Evolutionary conservation across 176 grass and related monocot species (phyloP).

Genomic region (Triticum monococcum): DNA sequence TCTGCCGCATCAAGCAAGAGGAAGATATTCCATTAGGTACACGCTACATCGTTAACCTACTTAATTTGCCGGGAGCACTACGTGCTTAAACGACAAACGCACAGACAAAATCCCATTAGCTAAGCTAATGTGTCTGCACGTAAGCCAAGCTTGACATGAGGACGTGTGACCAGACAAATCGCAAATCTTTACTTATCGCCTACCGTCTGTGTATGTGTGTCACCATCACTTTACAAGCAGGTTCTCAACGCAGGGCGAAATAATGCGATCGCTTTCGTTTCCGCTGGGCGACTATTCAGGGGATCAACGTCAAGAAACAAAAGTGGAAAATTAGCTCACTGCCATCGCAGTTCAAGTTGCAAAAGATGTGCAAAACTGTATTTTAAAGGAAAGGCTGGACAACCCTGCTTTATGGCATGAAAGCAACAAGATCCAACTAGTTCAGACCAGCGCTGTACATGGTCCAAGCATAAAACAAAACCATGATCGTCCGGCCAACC

Average conservation of each 20-base stretch:
- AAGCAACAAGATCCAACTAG: background rate
- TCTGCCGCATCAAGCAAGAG: conserved; percentile 18
- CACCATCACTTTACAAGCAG: conserved; percentile 38
- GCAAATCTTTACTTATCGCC: conserved; percentile 49
- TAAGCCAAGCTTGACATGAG: conserved; percentile 33
- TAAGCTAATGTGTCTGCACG: conserved; percentile 38
- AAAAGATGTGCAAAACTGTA: background rate
- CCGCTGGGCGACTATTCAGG: conserved; percentile 35
- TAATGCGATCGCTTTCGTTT: conserved; percentile 15
- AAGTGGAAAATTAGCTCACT: background rate
- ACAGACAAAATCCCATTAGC: conserved; percentile 48
- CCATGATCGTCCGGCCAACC: background rate
- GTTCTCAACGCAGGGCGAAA: conserved; percentile 25
- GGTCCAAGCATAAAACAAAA: background rate
- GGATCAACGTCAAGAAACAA: conserved; percentile 45
- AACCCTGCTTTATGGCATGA: background rate
- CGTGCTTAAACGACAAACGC: conserved; percentile 57
- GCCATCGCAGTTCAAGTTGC: background rate
- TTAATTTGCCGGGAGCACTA: background rate
- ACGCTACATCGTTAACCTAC: background rate
- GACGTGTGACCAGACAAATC: conserved; percentile 58
- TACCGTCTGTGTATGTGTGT: conserved; percentile 13
- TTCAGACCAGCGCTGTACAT: background rate
- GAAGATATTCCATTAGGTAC: conserved; percentile 19
- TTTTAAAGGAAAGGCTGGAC: background rate